Evolutionary conservation across 192 early-diverging fungal genomes (phyloP).

Genomic region (Thamnidium elegans): DNA sequence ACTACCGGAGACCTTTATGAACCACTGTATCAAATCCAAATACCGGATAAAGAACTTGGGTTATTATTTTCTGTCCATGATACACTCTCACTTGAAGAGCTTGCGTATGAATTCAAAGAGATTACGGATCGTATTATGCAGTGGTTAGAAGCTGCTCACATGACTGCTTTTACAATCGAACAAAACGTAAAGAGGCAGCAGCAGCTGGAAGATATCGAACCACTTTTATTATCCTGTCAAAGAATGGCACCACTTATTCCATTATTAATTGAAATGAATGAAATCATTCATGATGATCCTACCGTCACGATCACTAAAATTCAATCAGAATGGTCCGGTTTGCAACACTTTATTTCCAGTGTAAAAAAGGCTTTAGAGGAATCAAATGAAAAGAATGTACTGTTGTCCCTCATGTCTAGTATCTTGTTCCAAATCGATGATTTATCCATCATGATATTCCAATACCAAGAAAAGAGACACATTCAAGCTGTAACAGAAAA

Average conservation of each 20-base stretch:
- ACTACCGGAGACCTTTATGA: neutral
- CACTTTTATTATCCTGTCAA: conserved; percentile 43
- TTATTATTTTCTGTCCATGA: neutral
- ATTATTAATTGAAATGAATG: conserved; percentile 41
- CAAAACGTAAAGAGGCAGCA: conserved; percentile 42
- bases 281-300: conserved; percentile 22
- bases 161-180: conserved; percentile 52
- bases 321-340: conserved; percentile 53
- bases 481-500: conserved; percentile 5
- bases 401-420: conserved; percentile 38
- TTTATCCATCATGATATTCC: conserved; percentile 41
- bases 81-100: neutral
- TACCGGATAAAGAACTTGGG: neutral
- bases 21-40: neutral
- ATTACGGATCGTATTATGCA: conserved; percentile 1
- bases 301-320: conserved; percentile 41
- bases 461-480: conserved; percentile 42
- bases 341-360: conserved; percentile 52
- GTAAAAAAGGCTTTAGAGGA: conserved; percentile 49
- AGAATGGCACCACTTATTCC: conserved; percentile 45
- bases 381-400: conserved; percentile 31
- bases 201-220: conserved; percentile 29
- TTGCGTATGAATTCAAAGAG: neutral
- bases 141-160: conserved; percentile 54
- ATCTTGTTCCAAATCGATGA: conserved; percentile 44